These are phyloP conservation scores for Lipomyces kockii DNA, from an alignment of 805 yeast genomes.

Conservation along the genomic window DNA sequence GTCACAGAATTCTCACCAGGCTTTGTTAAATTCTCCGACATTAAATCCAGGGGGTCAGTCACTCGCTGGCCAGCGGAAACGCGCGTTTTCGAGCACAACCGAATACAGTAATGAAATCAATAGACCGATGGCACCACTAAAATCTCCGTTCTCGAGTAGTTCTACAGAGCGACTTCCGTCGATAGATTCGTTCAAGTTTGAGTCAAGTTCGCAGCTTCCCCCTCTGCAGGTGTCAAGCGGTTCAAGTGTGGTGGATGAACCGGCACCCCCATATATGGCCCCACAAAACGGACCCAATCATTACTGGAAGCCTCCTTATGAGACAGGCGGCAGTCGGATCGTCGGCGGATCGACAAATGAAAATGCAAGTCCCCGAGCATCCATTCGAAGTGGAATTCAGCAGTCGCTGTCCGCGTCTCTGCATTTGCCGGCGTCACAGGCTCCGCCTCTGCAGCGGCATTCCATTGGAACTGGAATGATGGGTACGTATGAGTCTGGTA, in stretches of 20 bases:
- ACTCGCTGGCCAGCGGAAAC: slow-evolving; percentile 30
- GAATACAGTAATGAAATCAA: slow-evolving; percentile 23
- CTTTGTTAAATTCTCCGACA: slow-evolving; percentile 11
- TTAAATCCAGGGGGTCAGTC: slow-evolving; percentile 3
- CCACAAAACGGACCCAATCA: slow-evolving; percentile 31
- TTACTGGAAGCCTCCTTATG: slow-evolving; percentile 31
- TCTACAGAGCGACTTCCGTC: slow-evolving; percentile 38
- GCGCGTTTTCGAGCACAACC: slow-evolving; percentile 33
- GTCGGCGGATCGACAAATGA: not conserved
- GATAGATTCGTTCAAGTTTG: slow-evolving; percentile 32
- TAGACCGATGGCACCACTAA: slow-evolving; percentile 16
- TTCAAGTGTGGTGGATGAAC: not conserved
- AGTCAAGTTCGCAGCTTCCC: slow-evolving; percentile 9
- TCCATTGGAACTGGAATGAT: slow-evolving; percentile 23
- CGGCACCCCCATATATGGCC: slow-evolving; percentile 26
- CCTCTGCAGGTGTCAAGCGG: not conserved
- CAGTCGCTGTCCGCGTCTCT: not conserved
- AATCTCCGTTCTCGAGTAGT: slow-evolving; percentile 13
- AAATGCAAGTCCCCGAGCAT: slow-evolving; percentile 5
- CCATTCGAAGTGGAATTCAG: not conserved
- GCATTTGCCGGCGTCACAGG: not conserved
- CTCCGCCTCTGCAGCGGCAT: slow-evolving; percentile 15
- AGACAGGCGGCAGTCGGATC: slow-evolving; percentile 8
- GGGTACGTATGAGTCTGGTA: slow-evolving; percentile 10
- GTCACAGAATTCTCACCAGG: slow-evolving; percentile 10